Conservation (phyloP, 2,329 filamentous ascomycete species). For the Diplodia mutila region DNA sequence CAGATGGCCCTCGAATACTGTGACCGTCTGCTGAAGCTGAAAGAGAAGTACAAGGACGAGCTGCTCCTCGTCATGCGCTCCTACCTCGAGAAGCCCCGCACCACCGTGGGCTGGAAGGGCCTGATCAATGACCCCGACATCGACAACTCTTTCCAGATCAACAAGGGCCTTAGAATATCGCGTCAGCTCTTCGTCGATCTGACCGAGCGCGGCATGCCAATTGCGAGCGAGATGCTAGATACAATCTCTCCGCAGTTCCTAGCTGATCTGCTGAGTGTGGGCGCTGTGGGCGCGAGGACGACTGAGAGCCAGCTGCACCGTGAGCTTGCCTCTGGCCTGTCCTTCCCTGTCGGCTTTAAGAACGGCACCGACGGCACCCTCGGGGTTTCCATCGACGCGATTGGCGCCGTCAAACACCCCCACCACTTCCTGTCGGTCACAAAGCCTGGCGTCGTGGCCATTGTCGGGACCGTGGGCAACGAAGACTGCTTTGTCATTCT, state of each 20-base stretch:
- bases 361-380: constrained; percentile 95
- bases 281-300: constrained; percentile 92
- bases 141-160: constrained; percentile 98
- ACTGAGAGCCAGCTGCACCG: constrained; percentile 96
- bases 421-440: constrained; percentile 98
- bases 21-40: constrained; percentile 76
- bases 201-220: constrained; percentile 89
- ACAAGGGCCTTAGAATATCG: constrained; percentile 87
- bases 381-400: constrained; percentile 90
- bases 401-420: constrained; percentile 86
- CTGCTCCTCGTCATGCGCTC: constrained; percentile 95
- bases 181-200: constrained; percentile 92
- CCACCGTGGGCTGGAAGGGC: constrained; percentile 98
- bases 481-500: constrained; percentile 97
- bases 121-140: constrained; percentile 98
- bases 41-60: constrained; percentile 86
- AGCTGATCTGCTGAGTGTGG: constrained; percentile 86
- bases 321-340: constrained; percentile 89
- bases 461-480: constrained; percentile 92
- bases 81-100: constrained; percentile 98
- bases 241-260: constrained; percentile 98
- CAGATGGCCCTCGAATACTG: constrained; percentile 90
- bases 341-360: constrained; percentile 99
- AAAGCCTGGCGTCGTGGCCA: constrained; percentile 92
- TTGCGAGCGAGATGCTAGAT: constrained; percentile 97